These are phyloP conservation scores for Russula abietina DNA, from an alignment of 768 basidiomycete species.

Conservation along the genomic window DNA sequence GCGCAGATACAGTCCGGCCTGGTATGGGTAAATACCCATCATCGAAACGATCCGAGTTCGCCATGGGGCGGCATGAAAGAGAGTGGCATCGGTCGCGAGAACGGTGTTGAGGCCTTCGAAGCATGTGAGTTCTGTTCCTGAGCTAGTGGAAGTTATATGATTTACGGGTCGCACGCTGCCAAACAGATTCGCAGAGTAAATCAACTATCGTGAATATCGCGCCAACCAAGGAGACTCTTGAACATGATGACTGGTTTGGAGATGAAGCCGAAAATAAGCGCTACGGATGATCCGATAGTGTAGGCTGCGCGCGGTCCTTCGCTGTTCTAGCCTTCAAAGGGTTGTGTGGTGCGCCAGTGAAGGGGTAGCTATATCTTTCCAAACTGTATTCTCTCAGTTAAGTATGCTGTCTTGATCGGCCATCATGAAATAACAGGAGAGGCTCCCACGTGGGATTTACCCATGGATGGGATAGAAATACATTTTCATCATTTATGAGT, in stretches of 20 bases:
- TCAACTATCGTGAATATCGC: conserved; percentile 75
- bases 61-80: conserved; percentile 93
- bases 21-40: conserved; percentile 87
- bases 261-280: conserved; percentile 46
- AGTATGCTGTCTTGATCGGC: not conserved
- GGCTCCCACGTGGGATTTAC: not conserved
- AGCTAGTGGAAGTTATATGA: not conserved
- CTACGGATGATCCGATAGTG: conserved; percentile 48
- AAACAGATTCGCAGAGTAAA: conserved; percentile 76
- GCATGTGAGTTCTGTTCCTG: conserved; percentile 50
- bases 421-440: not conserved
- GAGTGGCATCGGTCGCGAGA: conserved; percentile 83
- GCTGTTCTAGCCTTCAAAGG: no score
- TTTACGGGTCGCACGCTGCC: not conserved
- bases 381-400: not conserved
- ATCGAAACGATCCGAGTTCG: conserved; percentile 83
- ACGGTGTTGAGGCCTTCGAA: conserved; percentile 75
- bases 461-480: not conserved
- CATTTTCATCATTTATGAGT: not conserved
- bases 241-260: conserved; percentile 74
- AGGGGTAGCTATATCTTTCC: not conserved
- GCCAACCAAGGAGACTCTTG: conserved; percentile 48
- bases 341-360: not conserved
- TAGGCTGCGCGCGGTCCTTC: no score
- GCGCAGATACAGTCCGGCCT: conserved; percentile 65